Percentiles rank a stretch among this genome's conserved stretches.
Conservation (phyloP, 495 filamentous ascomycete genomes). For the Pyronema omphalodes region DNA sequence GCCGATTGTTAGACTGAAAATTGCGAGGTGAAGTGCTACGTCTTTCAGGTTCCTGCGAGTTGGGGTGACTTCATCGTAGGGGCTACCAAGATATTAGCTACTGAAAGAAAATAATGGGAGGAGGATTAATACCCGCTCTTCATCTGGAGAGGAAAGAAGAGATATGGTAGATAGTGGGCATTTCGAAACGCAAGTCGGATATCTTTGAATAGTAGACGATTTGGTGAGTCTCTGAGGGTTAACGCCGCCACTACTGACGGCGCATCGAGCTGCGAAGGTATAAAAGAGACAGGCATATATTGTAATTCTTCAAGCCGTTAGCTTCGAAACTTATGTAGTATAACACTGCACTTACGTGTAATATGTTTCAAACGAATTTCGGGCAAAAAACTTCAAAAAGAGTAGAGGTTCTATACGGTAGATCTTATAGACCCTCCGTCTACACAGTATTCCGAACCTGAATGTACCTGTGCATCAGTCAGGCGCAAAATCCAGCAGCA, state of each 20-base stretch:
- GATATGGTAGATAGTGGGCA: constrained; percentile 12
- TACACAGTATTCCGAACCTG: too few species aligned
- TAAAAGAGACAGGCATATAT: constrained; percentile 18
- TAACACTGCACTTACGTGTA: too few species aligned
- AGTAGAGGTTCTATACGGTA: too few species aligned
- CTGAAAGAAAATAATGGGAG: background rate
- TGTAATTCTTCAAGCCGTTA: too few species aligned
- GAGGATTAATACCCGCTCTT: background rate
- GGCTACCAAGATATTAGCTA: background rate
- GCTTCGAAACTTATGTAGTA: too few species aligned
- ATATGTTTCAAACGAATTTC: too few species aligned
- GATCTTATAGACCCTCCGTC: too few species aligned
- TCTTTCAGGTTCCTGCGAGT: background rate
- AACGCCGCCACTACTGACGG: constrained; percentile 9
- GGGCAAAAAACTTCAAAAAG: too few species aligned
- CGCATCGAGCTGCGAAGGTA: constrained; percentile 18
- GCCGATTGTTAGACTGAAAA: background rate
- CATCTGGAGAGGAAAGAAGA: constrained; percentile 12
- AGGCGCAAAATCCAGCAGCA: too few species aligned
- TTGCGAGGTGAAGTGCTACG: background rate
- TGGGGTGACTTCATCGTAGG: background rate
- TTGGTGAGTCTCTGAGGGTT: constrained; percentile 17
- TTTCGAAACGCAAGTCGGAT: constrained; percentile 16
- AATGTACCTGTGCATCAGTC: too few species aligned
- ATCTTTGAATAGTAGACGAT: constrained; percentile 15